Evolutionary conservation across 1,139 yeast species (phyloP).

Genomic region (Pichia sp.): DNA sequence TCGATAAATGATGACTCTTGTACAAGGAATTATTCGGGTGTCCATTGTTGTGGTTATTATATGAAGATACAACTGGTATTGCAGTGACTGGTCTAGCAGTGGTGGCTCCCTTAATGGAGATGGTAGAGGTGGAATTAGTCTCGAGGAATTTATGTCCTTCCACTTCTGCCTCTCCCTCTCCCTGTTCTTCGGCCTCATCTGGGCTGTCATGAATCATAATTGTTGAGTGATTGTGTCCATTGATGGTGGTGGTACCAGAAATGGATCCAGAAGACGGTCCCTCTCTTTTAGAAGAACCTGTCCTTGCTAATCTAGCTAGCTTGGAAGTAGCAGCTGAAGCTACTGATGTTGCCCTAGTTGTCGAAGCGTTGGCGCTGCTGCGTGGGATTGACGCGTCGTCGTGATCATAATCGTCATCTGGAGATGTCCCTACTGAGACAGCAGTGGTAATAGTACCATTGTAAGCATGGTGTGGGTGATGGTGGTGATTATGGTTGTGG

Average conservation of each 20-base stretch:
- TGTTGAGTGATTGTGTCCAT: neutral
- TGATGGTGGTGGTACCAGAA: neutral
- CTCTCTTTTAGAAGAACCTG: neutral
- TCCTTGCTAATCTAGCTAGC: neutral
- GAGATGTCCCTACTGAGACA: constrained; percentile 26
- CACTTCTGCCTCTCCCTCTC: no score
- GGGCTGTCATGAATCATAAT: neutral
- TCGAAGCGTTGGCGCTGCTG: neutral
- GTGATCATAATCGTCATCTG: constrained; percentile 17
- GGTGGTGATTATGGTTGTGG: constrained; percentile 1
- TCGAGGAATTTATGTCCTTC: no score
- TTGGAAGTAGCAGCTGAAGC: neutral
- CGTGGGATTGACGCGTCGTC: neutral
- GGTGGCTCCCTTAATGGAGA: neutral
- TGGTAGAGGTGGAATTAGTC: neutral
- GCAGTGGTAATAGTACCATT: constrained; percentile 27
- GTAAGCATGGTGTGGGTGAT: constrained; percentile 15
- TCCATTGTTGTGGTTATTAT: no score
- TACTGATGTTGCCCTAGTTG: no score
- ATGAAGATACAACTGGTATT: constrained; percentile 5
- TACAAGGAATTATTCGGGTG: neutral
- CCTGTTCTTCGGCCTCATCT: neutral
- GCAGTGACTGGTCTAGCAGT: constrained; percentile 1
- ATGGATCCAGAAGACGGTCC: constrained; percentile 1
- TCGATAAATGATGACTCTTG: neutral